Conservation (phyloP, 2,329 filamentous ascomycete genomes). For the Biscogniauxia sp. region DNA sequence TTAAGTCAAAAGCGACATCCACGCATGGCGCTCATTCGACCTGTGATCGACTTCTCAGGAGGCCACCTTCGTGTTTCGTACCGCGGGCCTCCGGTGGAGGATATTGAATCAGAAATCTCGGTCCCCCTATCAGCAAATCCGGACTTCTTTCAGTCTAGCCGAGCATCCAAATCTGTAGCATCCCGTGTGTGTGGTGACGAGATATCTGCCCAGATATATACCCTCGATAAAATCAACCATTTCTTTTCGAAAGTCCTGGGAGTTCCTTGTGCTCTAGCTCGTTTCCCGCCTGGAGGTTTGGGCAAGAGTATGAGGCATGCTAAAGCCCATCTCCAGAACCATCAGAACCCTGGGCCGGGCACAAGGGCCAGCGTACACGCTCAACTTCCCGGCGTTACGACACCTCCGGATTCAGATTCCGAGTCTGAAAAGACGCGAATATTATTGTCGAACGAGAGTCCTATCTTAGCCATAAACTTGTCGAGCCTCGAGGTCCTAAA, state of each 20-base stretch:
- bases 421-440: conserved; percentile 56
- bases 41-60: conserved; percentile 66
- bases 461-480: conserved; percentile 79
- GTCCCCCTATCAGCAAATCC: conserved; percentile 70
- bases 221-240: conserved; percentile 58
- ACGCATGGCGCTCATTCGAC: conserved; percentile 80
- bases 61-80: conserved; percentile 64
- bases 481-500: conserved; percentile 81
- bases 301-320: conserved; percentile 63
- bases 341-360: conserved; percentile 39
- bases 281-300: conserved; percentile 70
- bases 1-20: conserved; percentile 88
- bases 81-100: conserved; percentile 31
- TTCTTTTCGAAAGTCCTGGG: conserved; percentile 78
- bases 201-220: conserved; percentile 70
- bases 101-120: conserved; percentile 38
- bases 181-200: conserved; percentile 82
- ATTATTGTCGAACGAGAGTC: conserved; percentile 87
- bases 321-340: conserved; percentile 66
- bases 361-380: conserved; percentile 44
- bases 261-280: conserved; percentile 77
- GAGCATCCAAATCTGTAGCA: conserved; percentile 40
- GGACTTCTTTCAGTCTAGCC: conserved; percentile 45
- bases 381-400: conserved; percentile 52
- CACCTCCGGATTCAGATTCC: conserved; percentile 57